Evolutionary conservation across 2,329 filamentous ascomycete species (phyloP), one percentile per base, ranked within the genome.

Genomic region (Calonectria henricotiae): DNA sequence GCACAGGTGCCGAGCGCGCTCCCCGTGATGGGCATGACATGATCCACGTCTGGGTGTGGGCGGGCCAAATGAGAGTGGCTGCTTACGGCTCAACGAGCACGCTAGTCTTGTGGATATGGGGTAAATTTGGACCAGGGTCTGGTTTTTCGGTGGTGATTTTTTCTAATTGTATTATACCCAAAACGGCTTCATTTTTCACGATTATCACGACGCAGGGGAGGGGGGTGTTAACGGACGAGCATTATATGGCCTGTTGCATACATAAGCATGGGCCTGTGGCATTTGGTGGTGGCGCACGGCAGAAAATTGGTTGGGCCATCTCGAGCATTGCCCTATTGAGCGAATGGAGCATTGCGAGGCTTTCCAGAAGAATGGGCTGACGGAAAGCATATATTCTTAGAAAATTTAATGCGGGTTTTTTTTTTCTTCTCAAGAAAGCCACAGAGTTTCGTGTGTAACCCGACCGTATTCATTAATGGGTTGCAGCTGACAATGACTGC

Each of bases 1-100:
- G 63, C 68, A 58, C 55, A 41, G 39, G 23, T 69, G 41, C 68
- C 51, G 51, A 41, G 39, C 70, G 62, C 66, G 25, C 46, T 61
- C 35, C 66, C 73, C 25, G 37, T 58, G 55, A 69, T 72, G 69
- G 72, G 65, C 41, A 74, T 73, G 68, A 74, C 70, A 68, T 73
- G 69, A 74, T 41, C 35, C 23, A 35, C 30, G 61, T 43, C 32
- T 43, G 55, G 17, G 35, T 41, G 27, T 30, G 32, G 44, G 58
- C n/a, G 35, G 54, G 11, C 46, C 20, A 67, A 67, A 61, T 61
- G 55, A 68, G 55, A 68, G 68, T 70, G 68, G 67, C 65, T 74
- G 66, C 17, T 37, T 39, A 69, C 54, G 62, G 54, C 39, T 49
- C 35, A 27, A 60, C 51, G 49, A 35, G 30, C 6, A 35, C n/a